Conservation (phyloP, 169 alveolate genomes). For the Plasmodium vivax region DNA sequence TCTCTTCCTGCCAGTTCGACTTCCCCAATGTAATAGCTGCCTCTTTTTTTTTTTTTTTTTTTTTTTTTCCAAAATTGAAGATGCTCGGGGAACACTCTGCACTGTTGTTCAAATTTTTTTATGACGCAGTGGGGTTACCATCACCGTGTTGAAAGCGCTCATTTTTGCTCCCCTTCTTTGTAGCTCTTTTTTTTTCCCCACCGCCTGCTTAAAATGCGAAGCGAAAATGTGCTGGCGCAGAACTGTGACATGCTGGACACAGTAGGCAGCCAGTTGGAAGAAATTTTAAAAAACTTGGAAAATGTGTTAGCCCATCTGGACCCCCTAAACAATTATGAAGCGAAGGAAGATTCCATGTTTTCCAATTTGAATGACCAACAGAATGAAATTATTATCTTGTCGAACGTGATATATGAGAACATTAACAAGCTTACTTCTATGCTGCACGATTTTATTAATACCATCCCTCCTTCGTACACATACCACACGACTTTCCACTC, state of each 20-base stretch:
- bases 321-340: conserved; percentile 57
- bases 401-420: conserved; percentile 39
- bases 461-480: conserved; percentile 70
- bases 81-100: neutral
- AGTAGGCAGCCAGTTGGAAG: conserved; percentile 20
- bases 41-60: neutral
- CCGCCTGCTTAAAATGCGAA: conserved; percentile 5
- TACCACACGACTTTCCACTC: conserved; percentile 34
- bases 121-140: neutral
- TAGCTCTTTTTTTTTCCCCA: neutral
- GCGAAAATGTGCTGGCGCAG: conserved; percentile 5
- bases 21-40: neutral
- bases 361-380: conserved; percentile 22
- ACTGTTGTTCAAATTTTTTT: neutral
- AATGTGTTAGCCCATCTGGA: conserved; percentile 12
- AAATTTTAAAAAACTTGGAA: conserved; percentile 51
- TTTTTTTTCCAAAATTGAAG: neutral
- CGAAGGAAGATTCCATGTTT: conserved; percentile 27
- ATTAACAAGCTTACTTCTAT: conserved; percentile 25
- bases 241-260: conserved; percentile 23
- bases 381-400: conserved; percentile 54
- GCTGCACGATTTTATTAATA: conserved; percentile 58
- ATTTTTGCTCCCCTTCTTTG: neutral
- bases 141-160: neutral
- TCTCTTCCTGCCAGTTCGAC: neutral